A percentile compares a stretch with the other conserved stretches of the same genome.
Evolutionary conservation across 495 filamentous ascomycete species (phyloP).

Genomic region (Podospora appendiculata): DNA sequence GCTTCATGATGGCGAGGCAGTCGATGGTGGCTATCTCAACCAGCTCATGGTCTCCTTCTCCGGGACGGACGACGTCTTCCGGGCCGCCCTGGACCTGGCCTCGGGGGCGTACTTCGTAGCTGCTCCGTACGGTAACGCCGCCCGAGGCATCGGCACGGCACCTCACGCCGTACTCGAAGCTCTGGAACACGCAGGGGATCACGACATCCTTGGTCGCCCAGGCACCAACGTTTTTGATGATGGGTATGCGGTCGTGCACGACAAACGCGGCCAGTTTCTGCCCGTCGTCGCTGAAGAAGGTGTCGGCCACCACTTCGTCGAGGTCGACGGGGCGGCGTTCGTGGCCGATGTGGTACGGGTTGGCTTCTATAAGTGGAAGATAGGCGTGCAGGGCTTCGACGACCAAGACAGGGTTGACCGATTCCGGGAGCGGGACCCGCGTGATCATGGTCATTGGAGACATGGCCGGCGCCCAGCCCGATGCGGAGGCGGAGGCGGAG

Average conservation of each 20-base stretch:
- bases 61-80: neutral
- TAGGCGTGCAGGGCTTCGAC: slow-evolving; percentile 24
- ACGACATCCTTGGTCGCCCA: slow-evolving; percentile 20
- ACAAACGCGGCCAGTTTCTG: slow-evolving; percentile 20
- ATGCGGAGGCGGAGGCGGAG: no score
- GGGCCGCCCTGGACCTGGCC: slow-evolving; percentile 11
- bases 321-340: slow-evolving; percentile 15
- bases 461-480: no score
- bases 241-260: slow-evolving; percentile 29
- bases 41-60: slow-evolving; percentile 24
- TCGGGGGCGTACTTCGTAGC: slow-evolving; percentile 24
- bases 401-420: slow-evolving; percentile 16
- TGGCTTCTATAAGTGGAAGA: slow-evolving; percentile 28
- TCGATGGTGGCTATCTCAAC: slow-evolving; percentile 23
- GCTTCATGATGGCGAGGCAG: slow-evolving; percentile 20
- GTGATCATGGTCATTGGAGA: slow-evolving; percentile 17
- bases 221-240: slow-evolving; percentile 26
- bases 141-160: slow-evolving; percentile 20
- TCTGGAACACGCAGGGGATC: slow-evolving; percentile 28
- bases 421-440: slow-evolving; percentile 26
- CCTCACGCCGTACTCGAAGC: slow-evolving; percentile 22
- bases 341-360: slow-evolving; percentile 22
- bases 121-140: slow-evolving; percentile 26
- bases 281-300: slow-evolving; percentile 25
- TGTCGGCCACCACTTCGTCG: slow-evolving; percentile 21